phyloP scores from a whole-genome alignment of 345 rosid genomes.

The Eutrema yunnanense region DNA sequence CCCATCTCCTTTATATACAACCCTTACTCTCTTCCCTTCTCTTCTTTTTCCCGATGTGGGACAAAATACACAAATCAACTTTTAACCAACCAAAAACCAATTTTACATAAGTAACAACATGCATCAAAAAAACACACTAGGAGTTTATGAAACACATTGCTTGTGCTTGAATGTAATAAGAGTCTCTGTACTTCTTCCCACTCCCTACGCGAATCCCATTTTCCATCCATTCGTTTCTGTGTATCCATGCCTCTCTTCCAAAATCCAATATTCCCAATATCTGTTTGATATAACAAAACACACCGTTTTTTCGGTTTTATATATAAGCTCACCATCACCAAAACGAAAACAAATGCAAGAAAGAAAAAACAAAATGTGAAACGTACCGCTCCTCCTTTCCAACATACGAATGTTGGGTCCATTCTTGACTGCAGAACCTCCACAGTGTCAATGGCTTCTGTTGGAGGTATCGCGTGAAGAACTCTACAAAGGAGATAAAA shows the following conservation, averaged over 20 bases:
- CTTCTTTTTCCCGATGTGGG: conserved; percentile 22
- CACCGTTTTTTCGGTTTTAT: not conserved
- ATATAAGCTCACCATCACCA: not conserved
- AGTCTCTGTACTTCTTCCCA: conserved; percentile 85
- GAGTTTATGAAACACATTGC: conserved; percentile 75
- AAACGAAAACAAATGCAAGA: not conserved
- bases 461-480: conserved; percentile 76
- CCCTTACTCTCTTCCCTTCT: not conserved
- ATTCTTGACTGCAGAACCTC: conserved; percentile 80
- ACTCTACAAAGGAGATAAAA: conserved; percentile 48
- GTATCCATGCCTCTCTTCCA: conserved; percentile 89
- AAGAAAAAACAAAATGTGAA: not conserved
- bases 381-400: conserved; percentile 96
- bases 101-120: not conserved
- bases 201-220: conserved; percentile 72
- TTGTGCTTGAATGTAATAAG: conserved; percentile 77
- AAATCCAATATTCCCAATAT: conserved; percentile 77
- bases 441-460: conserved; percentile 52
- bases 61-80: not conserved
- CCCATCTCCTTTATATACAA: not conserved
- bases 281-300: conserved; percentile 23
- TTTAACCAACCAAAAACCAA: too few species aligned
- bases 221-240: conserved; percentile 76
- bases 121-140: not conserved
- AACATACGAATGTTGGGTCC: conserved; percentile 54